Evolutionary conservation across 345 rosid genomes (phyloP).

Genomic region (Salix viminalis): DNA sequence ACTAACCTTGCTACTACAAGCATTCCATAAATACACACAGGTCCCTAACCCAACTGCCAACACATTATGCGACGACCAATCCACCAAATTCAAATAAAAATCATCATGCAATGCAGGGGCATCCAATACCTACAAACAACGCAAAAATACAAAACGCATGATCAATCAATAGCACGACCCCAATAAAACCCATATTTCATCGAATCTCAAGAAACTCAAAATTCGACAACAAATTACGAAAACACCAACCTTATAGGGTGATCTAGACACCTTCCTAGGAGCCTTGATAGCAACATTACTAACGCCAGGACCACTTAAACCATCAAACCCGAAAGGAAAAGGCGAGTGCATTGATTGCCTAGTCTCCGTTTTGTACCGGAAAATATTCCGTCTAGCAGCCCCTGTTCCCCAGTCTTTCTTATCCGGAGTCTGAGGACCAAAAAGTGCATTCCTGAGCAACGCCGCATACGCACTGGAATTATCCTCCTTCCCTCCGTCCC

Average conservation of each 20-base stretch:
- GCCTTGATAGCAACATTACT: constrained; percentile 64
- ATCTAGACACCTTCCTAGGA: constrained; percentile 78
- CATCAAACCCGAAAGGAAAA: constrained; percentile 68
- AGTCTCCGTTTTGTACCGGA: constrained; percentile 83
- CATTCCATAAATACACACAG: constrained; percentile 99
- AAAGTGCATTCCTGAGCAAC: constrained; percentile 63
- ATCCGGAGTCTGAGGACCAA: constrained; percentile 80
- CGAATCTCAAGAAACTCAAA: neutral
- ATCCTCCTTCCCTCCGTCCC: constrained; percentile 61
- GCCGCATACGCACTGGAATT: constrained; percentile 60
- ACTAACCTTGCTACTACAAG: constrained; percentile 88
- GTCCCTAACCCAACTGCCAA: constrained; percentile 89
- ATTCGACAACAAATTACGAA: neutral
- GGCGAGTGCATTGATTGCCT: constrained; percentile 57
- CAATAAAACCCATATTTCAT: neutral
- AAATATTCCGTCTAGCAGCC: constrained; percentile 56
- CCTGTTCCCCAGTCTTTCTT: constrained; percentile 41
- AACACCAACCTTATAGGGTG: constrained; percentile 71
- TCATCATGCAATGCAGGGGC: constrained; percentile 99
- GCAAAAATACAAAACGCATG: neutral
- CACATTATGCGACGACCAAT: constrained; percentile 96
- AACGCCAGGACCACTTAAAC: constrained; percentile 45
- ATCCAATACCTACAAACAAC: constrained; percentile 67
- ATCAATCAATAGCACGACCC: neutral
- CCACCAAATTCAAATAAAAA: constrained; percentile 92